Percentiles rank a stretch among this genome's conserved stretches.
These are phyloP conservation scores for Didymella glomerata DNA, from an alignment of 2,329 filamentous ascomycete species.

Conservation along the genomic window DNA sequence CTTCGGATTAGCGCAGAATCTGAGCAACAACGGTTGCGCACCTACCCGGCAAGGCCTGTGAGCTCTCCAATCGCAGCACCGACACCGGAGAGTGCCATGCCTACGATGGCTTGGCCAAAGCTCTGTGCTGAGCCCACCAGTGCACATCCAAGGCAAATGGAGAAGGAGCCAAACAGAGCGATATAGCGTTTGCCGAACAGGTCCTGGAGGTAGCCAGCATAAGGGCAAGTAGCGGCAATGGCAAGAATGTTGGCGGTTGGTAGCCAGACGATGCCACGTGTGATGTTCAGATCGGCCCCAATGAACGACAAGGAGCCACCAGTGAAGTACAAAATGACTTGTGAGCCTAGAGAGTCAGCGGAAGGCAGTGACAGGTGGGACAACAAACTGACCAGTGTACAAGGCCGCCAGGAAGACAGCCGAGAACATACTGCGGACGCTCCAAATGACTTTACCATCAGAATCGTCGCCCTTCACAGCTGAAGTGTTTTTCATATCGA, in stretches of 20 bases:
- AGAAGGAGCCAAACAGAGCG: constrained; percentile 43
- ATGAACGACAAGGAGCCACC: constrained; percentile 47
- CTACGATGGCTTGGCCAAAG: constrained; percentile 47
- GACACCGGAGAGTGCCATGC: constrained; percentile 47
- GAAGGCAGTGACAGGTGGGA: not conserved
- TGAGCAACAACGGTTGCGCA: not conserved
- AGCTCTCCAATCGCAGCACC: constrained; percentile 48
- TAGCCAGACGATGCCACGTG: constrained; percentile 41
- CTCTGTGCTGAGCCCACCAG: constrained; percentile 42
- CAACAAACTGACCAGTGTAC: constrained; percentile 41
- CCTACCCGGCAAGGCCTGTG: constrained; percentile 48
- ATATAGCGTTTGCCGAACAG: constrained; percentile 50
- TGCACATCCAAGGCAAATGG: constrained; percentile 42
- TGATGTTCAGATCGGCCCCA: constrained; percentile 35
- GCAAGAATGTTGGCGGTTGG: constrained; percentile 49
- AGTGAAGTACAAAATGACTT: constrained; percentile 47
- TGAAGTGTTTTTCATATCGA: constrained; percentile 47
- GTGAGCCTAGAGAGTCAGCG: constrained; percentile 36
- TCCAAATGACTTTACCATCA: constrained; percentile 52
- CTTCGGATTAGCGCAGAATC: constrained; percentile 9
- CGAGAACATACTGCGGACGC: constrained; percentile 44
- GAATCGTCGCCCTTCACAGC: constrained; percentile 54
- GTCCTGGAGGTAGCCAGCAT: constrained; percentile 49
- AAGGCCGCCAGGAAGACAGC: constrained; percentile 50
- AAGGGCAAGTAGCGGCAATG: constrained; percentile 46